Percentiles rank a stretch among this genome's conserved stretches.
Conservation (phyloP, 768 basidiomycete genomes). For the Agrocybe chaxingu region DNA sequence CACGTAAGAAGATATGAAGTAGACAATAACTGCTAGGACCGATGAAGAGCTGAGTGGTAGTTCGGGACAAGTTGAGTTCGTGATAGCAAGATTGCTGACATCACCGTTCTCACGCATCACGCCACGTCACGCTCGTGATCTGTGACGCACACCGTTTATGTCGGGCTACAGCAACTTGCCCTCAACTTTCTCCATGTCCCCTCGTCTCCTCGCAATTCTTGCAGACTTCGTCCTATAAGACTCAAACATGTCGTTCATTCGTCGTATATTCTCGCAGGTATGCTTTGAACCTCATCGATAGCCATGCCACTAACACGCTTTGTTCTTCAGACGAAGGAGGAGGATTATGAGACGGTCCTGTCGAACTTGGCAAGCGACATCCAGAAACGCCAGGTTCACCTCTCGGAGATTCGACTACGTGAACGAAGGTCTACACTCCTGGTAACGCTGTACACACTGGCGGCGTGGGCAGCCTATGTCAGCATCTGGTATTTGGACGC, state of each 20-base stretch:
- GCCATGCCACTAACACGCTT: background rate
- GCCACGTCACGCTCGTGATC: constrained; percentile 3
- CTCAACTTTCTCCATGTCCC: constrained; percentile 16
- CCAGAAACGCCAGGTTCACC: constrained; percentile 65
- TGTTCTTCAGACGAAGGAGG: constrained; percentile 43
- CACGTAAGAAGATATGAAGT: too few species aligned
- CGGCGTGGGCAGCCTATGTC: constrained; percentile 69
- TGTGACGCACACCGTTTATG: constrained; percentile 7
- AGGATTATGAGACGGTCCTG: constrained; percentile 78
- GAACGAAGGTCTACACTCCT: constrained; percentile 77
- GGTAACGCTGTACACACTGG: constrained; percentile 75
- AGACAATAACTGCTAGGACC: too few species aligned
- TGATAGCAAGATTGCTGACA: background rate
- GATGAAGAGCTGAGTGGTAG: background rate
- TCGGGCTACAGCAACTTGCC: background rate
- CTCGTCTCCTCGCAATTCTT: constrained; percentile 4
- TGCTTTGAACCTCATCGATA: background rate
- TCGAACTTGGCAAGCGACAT: constrained; percentile 65
- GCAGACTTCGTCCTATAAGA: background rate
- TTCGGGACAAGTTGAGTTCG: constrained; percentile 1
- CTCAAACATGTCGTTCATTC: constrained; percentile 17
- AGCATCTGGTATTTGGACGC: constrained; percentile 68
- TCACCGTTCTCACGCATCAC: background rate
- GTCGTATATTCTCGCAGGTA: constrained; percentile 29
- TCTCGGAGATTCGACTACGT: constrained; percentile 82